Conservation (phyloP, 805 yeast genomes). For the Metschnikowia reukaufii region DNA sequence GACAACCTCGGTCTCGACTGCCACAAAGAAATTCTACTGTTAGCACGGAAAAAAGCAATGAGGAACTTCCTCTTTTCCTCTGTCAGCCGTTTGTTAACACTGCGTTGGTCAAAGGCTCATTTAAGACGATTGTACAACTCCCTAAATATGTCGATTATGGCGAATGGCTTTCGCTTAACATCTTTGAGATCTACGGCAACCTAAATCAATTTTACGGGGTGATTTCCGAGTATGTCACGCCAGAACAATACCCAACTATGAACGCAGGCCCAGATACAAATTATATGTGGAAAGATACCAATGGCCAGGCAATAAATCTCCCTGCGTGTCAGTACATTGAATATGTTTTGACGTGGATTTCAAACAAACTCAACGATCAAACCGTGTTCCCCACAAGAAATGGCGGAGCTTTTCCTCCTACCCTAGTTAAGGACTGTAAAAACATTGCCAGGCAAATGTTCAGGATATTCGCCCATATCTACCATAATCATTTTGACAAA, state of each 20-base stretch:
- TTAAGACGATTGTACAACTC: slow-evolving; percentile 89
- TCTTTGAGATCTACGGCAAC: slow-evolving; percentile 85
- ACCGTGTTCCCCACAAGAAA: slow-evolving; percentile 87
- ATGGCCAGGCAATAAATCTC: slow-evolving; percentile 73
- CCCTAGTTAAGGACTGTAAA: slow-evolving; percentile 76
- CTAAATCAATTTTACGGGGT: slow-evolving; percentile 86
- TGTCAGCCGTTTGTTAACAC: slow-evolving; percentile 93
- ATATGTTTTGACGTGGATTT: slow-evolving; percentile 86
- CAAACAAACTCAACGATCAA: slow-evolving; percentile 84
- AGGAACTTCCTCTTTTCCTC: slow-evolving; percentile 60
- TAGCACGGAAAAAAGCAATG: slow-evolving; percentile 11
- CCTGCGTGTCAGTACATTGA: slow-evolving; percentile 95
- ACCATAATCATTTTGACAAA: slow-evolving; percentile 92
- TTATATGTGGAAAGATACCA: slow-evolving; percentile 83
- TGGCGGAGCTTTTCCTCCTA: slow-evolving; percentile 87
- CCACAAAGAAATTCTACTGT: slow-evolving; percentile 14
- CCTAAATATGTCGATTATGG: slow-evolving; percentile 93
- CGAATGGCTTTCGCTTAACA: slow-evolving; percentile 94
- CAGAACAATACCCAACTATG: slow-evolving; percentile 90
- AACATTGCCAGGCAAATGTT: slow-evolving; percentile 91
- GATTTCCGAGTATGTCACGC: slow-evolving; percentile 87
- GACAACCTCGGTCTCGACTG: slow-evolving; percentile 19
- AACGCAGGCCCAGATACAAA: slow-evolving; percentile 92
- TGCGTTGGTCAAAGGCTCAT: slow-evolving; percentile 93
- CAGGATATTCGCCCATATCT: slow-evolving; percentile 91